Percentiles rank a stretch among this genome's conserved stretches.
Conservation (phyloP, 345 rosid genomes). For the Microthlaspi erraticum region DNA sequence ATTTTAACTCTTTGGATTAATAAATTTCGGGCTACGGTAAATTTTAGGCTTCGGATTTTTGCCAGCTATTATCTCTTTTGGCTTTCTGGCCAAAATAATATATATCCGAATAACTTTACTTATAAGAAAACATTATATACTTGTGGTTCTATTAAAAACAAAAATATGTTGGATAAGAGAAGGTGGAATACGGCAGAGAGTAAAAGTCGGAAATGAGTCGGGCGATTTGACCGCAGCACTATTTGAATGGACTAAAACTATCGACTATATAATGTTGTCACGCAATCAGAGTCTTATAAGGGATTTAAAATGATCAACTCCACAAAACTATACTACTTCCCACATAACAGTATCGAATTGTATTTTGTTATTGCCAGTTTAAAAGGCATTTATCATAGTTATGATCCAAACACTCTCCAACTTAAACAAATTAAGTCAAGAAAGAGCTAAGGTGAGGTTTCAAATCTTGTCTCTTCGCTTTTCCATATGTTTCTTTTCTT, state of each 20-base stretch:
- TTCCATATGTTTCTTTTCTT: not conserved
- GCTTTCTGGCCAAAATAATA: conserved; percentile 3
- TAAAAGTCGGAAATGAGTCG: conserved; percentile 37
- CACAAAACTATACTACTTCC: conserved; percentile 8
- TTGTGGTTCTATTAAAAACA: not conserved
- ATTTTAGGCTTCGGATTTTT: not conserved
- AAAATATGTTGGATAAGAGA: conserved; percentile 12
- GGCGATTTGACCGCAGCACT: conserved; percentile 43
- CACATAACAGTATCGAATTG: conserved; percentile 1
- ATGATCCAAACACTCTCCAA: conserved; percentile 4
- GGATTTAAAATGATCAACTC: conserved; percentile 20
- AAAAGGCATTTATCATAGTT: not conserved
- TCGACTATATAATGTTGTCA: conserved; percentile 25
- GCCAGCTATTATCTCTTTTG: not conserved
- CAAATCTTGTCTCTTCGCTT: not conserved
- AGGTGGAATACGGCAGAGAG: conserved; percentile 33
- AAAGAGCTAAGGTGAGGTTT: conserved; percentile 2
- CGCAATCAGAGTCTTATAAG: conserved; percentile 20
- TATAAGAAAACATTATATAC: not conserved
- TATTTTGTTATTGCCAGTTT: not conserved
- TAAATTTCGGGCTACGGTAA: conserved; percentile 6
- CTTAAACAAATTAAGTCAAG: conserved; percentile 3
- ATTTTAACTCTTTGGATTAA: conserved; percentile 3
- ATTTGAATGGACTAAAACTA: conserved; percentile 28
- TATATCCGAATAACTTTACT: not conserved